Conservation (phyloP, 306 rosid species). For the Trichosanthes cucumerina region DNA sequence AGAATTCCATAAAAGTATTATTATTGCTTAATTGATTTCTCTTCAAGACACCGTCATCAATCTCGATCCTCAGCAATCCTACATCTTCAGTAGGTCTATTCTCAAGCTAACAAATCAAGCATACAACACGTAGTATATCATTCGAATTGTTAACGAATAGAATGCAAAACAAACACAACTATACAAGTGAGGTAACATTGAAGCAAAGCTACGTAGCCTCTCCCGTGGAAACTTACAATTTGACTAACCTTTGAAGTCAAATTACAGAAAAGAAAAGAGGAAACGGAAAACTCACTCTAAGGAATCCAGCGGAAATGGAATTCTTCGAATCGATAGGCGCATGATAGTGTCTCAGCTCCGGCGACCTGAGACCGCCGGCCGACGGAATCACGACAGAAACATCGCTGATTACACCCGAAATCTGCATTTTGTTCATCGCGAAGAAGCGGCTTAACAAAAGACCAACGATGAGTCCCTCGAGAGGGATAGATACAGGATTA, state of each 20-base stretch:
- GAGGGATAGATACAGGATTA: not conserved
- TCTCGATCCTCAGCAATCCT: not conserved
- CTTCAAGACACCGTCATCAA: not conserved
- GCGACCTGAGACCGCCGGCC: constrained; percentile 33
- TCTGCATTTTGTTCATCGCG: constrained; percentile 37
- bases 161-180: not conserved
- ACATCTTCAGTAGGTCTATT: not conserved
- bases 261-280: constrained; percentile 9
- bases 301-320: constrained; percentile 34
- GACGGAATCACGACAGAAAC: constrained; percentile 51
- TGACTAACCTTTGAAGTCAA: not conserved
- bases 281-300: constrained; percentile 37
- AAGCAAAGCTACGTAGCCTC: not conserved
- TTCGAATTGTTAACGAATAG: not conserved
- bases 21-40: not conserved
- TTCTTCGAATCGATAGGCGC: constrained; percentile 41
- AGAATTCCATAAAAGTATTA: not conserved
- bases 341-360: constrained; percentile 45
- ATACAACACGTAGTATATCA: not conserved
- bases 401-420: constrained; percentile 58
- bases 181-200: not conserved
- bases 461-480: not conserved
- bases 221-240: not conserved
- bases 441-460: not conserved
- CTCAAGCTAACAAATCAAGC: not conserved